Conservation (phyloP, 495 filamentous ascomycete genomes). For the Lophium mytilinum region DNA sequence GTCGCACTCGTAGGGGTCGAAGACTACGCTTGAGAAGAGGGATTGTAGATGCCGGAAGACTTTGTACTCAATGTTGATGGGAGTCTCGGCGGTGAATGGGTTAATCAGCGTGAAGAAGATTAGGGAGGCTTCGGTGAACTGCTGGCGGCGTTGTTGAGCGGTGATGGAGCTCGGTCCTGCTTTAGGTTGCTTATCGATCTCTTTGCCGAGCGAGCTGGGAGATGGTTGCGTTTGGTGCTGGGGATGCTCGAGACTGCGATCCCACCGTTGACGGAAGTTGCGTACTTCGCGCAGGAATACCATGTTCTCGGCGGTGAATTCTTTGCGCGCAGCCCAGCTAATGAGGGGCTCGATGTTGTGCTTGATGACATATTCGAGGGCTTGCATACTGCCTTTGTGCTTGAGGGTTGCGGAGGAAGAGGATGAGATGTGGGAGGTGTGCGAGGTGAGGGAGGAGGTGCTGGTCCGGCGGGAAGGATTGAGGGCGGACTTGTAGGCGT, state of each 20-base stretch:
- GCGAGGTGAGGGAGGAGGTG: slow-evolving; percentile 2
- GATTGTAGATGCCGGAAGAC: slow-evolving; percentile 18
- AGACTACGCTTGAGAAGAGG: slow-evolving; percentile 19
- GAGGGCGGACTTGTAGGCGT: slow-evolving; percentile 15
- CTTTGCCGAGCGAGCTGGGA: background rate
- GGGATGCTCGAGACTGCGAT: background rate
- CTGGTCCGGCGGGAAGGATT: background rate
- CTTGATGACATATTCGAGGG: slow-evolving; percentile 25
- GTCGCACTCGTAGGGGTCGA: slow-evolving; percentile 13
- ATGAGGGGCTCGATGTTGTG: slow-evolving; percentile 30
- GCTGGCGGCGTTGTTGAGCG: slow-evolving; percentile 16
- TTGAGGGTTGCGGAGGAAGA: slow-evolving; percentile 7
- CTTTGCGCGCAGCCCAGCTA: slow-evolving; percentile 23
- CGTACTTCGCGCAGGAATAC: slow-evolving; percentile 31
- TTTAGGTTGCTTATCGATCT: background rate
- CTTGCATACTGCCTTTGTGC: slow-evolving; percentile 27
- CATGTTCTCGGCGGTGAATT: slow-evolving; percentile 35
- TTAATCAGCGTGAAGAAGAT: slow-evolving; percentile 31
- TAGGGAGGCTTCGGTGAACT: slow-evolving; percentile 26
- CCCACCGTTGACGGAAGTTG: slow-evolving; percentile 30
- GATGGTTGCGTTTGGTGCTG: too few relatives aligned
- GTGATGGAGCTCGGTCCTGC: slow-evolving; percentile 6
- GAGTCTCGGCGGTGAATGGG: slow-evolving; percentile 27
- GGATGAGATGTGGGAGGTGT: background rate
- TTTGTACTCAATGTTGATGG: slow-evolving; percentile 32